Base-by-base conservation (phyloP, 306 rosid species). In the Malus orientalis region DNA sequence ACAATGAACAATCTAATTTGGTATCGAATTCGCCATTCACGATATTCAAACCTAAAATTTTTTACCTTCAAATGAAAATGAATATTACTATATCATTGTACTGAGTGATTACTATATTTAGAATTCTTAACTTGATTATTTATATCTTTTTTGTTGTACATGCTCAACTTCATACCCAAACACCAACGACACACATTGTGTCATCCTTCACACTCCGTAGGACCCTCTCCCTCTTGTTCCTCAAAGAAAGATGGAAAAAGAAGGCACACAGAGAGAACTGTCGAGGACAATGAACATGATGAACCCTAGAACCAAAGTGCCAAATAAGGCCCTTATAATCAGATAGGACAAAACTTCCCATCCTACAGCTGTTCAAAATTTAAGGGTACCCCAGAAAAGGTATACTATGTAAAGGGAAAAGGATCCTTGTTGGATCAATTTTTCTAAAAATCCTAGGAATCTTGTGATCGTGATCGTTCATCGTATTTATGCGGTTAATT, bases 331-430 rank as follows among this genome's bases (percentile, higher is more conserved):
- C 80, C 80, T 78, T 81, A 67, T 20, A 78, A 82, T 77, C 83
- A 87, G 30, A 83, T 70, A 84, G 83, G 90, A 90, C 86, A 86
- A 90, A 87, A 81, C 88, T 82, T 80, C 78, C 75, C 73, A 87
- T 87, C 84, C 78, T 29, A 79, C 90, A 86, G 85, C 90, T 82
- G 86, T 86, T 78, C 74, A 65, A 60, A 87, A 83, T 84, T 69
- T 63, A 72, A 57, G 57, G 15, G 76, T 74, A 55, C 68, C 79
- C 38, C 40, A 36, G 6, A 33, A 33, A 33, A 36, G 8, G 8
- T 6, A 6, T 76, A 55, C 58, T 70, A 71, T 58, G 84, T 84
- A 76, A 9, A 1, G 42, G 42, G 2, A 0, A 38, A 38, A 38
- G 0, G 9, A 38, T 38, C 42, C 42, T 36, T 1, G 38, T 0